Evolutionary conservation across 257 asterid genomes (phyloP).

Genomic region (Solanum dulcamara): DNA sequence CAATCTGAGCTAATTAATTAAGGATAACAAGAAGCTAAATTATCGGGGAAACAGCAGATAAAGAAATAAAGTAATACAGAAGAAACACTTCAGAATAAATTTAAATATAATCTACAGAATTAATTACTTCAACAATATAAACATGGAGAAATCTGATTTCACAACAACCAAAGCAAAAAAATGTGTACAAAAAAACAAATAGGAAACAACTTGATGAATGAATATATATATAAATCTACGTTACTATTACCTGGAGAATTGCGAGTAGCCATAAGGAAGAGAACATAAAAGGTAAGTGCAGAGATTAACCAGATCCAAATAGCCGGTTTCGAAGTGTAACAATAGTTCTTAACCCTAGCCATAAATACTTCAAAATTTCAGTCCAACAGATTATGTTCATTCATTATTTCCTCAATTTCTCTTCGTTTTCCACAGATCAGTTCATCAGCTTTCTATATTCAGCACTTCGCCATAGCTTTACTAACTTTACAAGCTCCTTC

Average conservation of each 20-base stretch:
- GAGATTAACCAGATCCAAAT: conserved; percentile 48
- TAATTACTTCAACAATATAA: not conserved
- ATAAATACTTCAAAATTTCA: not conserved
- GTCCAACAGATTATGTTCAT: not conserved
- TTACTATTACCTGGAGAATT: conserved; percentile 24
- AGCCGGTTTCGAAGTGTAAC: conserved; percentile 27
- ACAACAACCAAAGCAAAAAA: not conserved
- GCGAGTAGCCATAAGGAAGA: conserved; percentile 39
- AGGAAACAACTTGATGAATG: not conserved
- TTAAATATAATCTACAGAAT: not conserved
- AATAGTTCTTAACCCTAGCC: conserved; percentile 23
- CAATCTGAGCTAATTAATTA: not conserved
- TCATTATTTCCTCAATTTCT: not conserved
- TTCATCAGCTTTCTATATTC: not conserved
- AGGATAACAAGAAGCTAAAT: not conserved
- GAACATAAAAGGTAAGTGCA: conserved; percentile 33
- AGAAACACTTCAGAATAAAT: not conserved
- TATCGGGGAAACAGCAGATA: not conserved
- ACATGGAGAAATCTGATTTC: not conserved
- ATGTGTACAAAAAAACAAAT: not conserved
- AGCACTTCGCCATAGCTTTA: not conserved
- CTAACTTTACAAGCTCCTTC: not conserved
- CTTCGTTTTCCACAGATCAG: not conserved
- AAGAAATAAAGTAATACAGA: not conserved
- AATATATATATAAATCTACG: not conserved